These are phyloP conservation scores for Haematococcus sp. DNA, from an alignment of 139 green algal species.

Conservation along the genomic window DNA sequence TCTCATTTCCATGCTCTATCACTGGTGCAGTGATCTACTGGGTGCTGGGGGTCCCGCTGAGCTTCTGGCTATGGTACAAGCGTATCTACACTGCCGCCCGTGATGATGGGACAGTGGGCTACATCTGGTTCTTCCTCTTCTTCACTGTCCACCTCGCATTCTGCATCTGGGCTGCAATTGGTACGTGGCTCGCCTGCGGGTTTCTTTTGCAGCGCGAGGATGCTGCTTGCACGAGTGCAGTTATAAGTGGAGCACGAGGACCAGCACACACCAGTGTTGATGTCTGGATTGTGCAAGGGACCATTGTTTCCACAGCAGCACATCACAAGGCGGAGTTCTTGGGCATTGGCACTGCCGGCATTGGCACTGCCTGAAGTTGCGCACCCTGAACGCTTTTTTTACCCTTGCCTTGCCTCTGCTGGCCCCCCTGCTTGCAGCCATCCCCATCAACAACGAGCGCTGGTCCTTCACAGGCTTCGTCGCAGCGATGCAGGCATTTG, in stretches of 20 bases:
- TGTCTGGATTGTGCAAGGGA: too few species aligned
- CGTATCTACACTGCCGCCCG: conserved; percentile 67
- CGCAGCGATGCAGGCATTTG: conserved; percentile 36
- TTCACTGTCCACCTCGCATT: conserved; percentile 59
- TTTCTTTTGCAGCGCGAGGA: background rate
- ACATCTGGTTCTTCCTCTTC: conserved; percentile 65
- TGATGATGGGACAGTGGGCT: conserved; percentile 45
- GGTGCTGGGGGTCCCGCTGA: conserved; percentile 48
- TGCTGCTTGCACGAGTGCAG: background rate
- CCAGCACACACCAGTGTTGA: too few species aligned
- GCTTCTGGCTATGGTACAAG: conserved; percentile 71
- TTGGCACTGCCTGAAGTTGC: background rate
- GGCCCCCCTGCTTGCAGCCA: conserved; percentile 17
- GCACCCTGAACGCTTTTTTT: background rate
- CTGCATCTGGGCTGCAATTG: conserved; percentile 57
- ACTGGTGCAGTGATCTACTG: conserved; percentile 12
- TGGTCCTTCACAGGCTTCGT: conserved; percentile 51
- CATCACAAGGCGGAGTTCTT: background rate
- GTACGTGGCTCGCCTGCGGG: conserved; percentile 13
- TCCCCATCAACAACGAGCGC: conserved; percentile 25
- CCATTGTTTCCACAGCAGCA: background rate
- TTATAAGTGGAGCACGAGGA: background rate
- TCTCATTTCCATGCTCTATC: background rate
- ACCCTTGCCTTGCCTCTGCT: background rate
- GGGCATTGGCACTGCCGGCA: background rate